Evolutionary conservation across 768 basidiomycete genomes (phyloP), one percentile per base, ranked within the genome.

Genomic region (Termitomyces sp.): DNA sequence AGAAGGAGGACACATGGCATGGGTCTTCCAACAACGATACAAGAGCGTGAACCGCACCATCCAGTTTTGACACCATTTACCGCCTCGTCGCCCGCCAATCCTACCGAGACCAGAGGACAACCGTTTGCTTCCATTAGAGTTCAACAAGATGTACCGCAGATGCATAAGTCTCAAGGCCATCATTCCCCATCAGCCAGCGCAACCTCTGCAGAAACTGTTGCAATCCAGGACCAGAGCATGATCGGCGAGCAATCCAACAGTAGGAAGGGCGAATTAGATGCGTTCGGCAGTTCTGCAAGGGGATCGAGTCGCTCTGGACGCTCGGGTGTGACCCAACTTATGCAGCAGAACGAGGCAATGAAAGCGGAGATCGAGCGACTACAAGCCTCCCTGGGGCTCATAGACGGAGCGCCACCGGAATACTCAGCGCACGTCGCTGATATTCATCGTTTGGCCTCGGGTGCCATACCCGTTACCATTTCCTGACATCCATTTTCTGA

Each of bases 361-460:
- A 60, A 52, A 19, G 57, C 42, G 30, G 55, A 62, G 32, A 60
- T 61, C 6, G 49, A 53, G 53, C 28, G 54, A 16, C 35, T 61
- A 49, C 59, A 58, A 23, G 12, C 43, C 9, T 61, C 59, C 42
- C 40, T 45, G 6, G 34, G 57, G 19, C 40, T 55, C 9, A 52
- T 49, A 17, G 23, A 61, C 17, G 64, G 61, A 37, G 54, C 63
- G 8, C 63, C 61, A 11, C 63, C 63, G 1, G 60, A 49, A 28
- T 64, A 64, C 37, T 43, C 59, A 6, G 37, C 48, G 12, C 47
- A 37, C 28, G 28, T 21, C 16, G 42, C n/a, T 49, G 11, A 41
- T 28, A 23, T n/a, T 16, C n/a, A 30, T 21, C 14, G 17, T 27
- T 27, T 41, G 28, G 11, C 5, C 12, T 17, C 39, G 16, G 19